Base-by-base conservation (phyloP, 176 grass and related monocot species). In the Triticum turgidum region DNA sequence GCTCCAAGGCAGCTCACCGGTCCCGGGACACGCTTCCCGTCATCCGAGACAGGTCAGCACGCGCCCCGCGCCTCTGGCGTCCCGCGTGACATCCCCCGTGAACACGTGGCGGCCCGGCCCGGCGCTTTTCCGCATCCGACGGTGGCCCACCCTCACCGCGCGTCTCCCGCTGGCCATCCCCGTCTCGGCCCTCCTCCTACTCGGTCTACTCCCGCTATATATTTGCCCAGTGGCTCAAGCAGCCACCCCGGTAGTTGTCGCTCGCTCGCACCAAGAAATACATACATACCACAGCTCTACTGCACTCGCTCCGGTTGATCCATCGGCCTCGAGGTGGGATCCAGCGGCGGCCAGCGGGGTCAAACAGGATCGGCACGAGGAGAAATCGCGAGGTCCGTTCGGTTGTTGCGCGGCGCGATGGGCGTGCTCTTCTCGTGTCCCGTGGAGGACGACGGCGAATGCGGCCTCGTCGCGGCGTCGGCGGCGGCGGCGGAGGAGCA, bases 341-440 rank as follows among this genome's bases (percentile, higher is more conserved):
- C 32, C 30, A 69, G 11, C 22, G 6, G 42, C 71, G 39, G 86
- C 41, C 9, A 42, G 41, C 49, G 14, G 51, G 30, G 80, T 88
- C 73, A 88, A 83, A 21, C 73, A 15, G 11, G 86, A 41, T 71
- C 30, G 65, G 32, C 80, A 18, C 72, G 32, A 21, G 34, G 52
- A 12, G 30, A 10, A 41, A 52, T 24, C 4, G 39, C 37, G 13
- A 21, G 38, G 10, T 9, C 35, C 35, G 35, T 10, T 30, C 12
- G 69, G 45, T n/a, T 38, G 37, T 17, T 52, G 49, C 17, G 52
- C 52, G 34, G 69, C 34, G 68, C 4, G 64, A 91, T 91, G 90
- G 90, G 90, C 22, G 34, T 18, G 63, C 30, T 91, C 69, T 91
- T 91, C 90, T 91, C 86, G 15, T 85, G 90, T 21, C 90, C 86